Evolutionary conservation across 805 yeast genomes (phyloP).

Genomic region (Metschnikowia dekortorum): DNA sequence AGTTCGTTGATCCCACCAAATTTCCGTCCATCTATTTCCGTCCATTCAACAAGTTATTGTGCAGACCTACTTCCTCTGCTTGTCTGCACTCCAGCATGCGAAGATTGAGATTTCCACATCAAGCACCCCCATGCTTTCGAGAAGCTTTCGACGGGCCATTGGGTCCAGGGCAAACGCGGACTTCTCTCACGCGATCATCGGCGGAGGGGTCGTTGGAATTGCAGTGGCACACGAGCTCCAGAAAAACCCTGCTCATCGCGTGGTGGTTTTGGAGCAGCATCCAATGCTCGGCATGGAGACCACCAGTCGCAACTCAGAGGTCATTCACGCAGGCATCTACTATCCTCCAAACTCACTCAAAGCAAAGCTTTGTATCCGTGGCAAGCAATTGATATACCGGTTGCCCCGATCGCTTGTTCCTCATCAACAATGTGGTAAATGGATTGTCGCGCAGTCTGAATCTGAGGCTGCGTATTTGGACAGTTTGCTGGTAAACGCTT

Average conservation of each 20-base stretch:
- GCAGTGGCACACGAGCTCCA: conserved; percentile 72
- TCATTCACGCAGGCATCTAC: conserved; percentile 87
- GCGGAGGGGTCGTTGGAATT: conserved; percentile 83
- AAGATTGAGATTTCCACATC: background rate
- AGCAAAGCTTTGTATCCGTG: conserved; percentile 66
- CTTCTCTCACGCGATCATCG: conserved; percentile 69
- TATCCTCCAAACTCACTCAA: conserved; percentile 68
- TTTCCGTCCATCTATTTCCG: too few species aligned
- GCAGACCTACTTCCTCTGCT: background rate
- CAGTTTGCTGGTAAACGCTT: conserved; percentile 46
- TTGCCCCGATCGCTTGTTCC: conserved; percentile 40
- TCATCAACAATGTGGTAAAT: conserved; percentile 67
- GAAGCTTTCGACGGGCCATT: conserved; percentile 2
- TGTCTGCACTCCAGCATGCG: conserved; percentile 1
- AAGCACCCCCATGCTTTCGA: conserved; percentile 1
- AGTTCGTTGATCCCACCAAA: background rate
- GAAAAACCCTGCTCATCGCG: conserved; percentile 41
- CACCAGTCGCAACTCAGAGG: conserved; percentile 87
- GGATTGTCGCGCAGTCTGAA: conserved; percentile 81
- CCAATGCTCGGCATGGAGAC: conserved; percentile 69
- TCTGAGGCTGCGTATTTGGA: conserved; percentile 57
- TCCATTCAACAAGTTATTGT: background rate
- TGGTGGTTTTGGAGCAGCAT: conserved; percentile 68
- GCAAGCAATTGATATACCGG: conserved; percentile 62
- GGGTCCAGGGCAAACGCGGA: conserved; percentile 27